These are phyloP conservation scores for Globisporangium yorkense DNA, from an alignment of 352 stramenopile species.

Conservation along the genomic window DNA sequence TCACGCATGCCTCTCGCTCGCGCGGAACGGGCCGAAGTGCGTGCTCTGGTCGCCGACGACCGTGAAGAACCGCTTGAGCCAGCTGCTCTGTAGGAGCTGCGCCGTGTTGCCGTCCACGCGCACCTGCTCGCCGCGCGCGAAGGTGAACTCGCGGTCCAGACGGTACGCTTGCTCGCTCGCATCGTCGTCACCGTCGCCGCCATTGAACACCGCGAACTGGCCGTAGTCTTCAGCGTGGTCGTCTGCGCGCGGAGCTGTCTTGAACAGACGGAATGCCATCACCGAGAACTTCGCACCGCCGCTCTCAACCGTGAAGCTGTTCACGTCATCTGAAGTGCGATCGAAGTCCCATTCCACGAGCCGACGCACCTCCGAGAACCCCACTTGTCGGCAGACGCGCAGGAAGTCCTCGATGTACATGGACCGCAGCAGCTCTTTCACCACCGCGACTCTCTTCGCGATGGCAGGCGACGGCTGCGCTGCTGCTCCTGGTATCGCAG, in stretches of 20 bases:
- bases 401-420: conserved; percentile 45
- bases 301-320: not conserved
- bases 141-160: not conserved
- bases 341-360: not conserved
- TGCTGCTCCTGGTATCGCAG: not conserved
- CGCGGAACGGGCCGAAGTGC: not conserved
- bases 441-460: not conserved
- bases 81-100: conserved; percentile 3
- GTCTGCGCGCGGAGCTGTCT: conserved; percentile 30
- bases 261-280: conserved; percentile 35
- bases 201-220: conserved; percentile 35
- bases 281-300: conserved; percentile 14
- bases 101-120: conserved; percentile 6
- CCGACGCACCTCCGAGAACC: conserved; percentile 21
- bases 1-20: not conserved
- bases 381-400: conserved; percentile 30
- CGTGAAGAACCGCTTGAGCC: conserved; percentile 4
- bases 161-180: not conserved
- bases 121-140: not conserved
- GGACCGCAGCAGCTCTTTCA: not conserved
- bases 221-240: conserved; percentile 50
- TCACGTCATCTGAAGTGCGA: not conserved
- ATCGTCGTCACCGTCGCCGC: not conserved
- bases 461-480: not conserved
- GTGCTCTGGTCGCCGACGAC: conserved; percentile 3